phyloP scores from a whole-genome alignment of 768 basidiomycete species.

The Sporobolomyces pararoseus region DNA sequence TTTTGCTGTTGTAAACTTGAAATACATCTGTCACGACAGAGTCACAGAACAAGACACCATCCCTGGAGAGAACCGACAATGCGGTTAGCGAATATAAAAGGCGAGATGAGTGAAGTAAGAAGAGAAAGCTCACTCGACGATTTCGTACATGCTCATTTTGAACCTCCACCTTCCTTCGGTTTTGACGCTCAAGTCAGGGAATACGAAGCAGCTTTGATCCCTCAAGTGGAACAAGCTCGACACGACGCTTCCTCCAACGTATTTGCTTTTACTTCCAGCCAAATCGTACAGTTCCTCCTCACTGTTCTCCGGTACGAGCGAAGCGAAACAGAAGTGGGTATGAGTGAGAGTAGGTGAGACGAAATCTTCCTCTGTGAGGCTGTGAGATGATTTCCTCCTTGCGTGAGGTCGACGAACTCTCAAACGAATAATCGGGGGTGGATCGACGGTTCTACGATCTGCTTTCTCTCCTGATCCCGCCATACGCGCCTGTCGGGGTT shows the following conservation, averaged over 20 bases:
- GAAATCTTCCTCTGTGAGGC: slow-evolving; percentile 29
- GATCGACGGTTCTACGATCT: slow-evolving; percentile 93
- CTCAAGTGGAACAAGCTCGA: slow-evolving; percentile 87
- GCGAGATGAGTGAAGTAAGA: neutral
- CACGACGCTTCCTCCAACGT: slow-evolving; percentile 85
- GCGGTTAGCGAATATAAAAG: too few relatives aligned
- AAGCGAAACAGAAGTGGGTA: slow-evolving; percentile 38
- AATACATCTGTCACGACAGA: slow-evolving; percentile 83
- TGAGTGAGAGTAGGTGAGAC: slow-evolving; percentile 36
- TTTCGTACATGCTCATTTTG: slow-evolving; percentile 77
- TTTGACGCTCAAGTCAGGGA: slow-evolving; percentile 86
- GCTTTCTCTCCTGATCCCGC: slow-evolving; percentile 54
- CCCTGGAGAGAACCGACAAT: too few relatives aligned
- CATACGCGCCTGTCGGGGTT: slow-evolving; percentile 32
- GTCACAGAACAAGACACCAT: slow-evolving; percentile 83
- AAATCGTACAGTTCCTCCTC: slow-evolving; percentile 33
- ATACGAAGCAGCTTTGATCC: slow-evolving; percentile 76
- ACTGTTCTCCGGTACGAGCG: slow-evolving; percentile 32
- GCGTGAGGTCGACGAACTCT: slow-evolving; percentile 55
- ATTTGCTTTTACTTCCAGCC: slow-evolving; percentile 57
- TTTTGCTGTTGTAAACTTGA: slow-evolving; percentile 93
- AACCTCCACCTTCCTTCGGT: slow-evolving; percentile 86
- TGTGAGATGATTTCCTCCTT: neutral
- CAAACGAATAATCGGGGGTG: slow-evolving; percentile 92
- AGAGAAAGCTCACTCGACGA: slow-evolving; percentile 67